Evolutionary conservation across 1,139 yeast species (phyloP), one percentile per base, ranked within the genome.

Genomic region (Yamadazyma spencermartinsiae): DNA sequence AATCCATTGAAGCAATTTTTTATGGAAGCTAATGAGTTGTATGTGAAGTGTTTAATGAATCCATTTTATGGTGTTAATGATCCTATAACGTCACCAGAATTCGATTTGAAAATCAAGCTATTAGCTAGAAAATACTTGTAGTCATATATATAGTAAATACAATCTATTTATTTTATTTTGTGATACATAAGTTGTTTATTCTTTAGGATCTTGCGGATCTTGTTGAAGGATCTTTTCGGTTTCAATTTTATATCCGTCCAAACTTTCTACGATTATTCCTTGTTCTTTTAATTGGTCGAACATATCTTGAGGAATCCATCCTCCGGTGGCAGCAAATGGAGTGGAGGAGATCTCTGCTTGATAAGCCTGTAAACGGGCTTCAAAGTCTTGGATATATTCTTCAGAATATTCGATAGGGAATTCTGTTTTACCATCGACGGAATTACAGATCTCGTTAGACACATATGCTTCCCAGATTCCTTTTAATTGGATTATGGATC

Each of bases 261-360:
- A 49, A 18, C 52, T 59, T 24, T 56, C 61, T 36, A 61, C 68
- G 38, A 90, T 67, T 41, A 84, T 69, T 1, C 92, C 94, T 47
- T 81, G 82, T 15, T 78, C 79, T 33, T 78, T 63, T 49, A 88
- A 72, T 40, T 77, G 76, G 32, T 79, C 83, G 56, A 90, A 89
- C 84, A 88, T 79, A 55, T 88, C 96, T 58, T 87, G 95, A 18
- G 98, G 96, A 42, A 92, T 76, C 96, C 97, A 90, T 4, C 96
- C 96, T 41, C 87, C 86, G 27, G 97, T 86, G 35, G 94, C 94
- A 26, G 87, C 82, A 61, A 89, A 89, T 34, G 97, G 97, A 39
- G 81, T 76, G 6, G 80, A 71, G 27, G 83, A 74, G 36, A 86
- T 65, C 48, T 78, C 80, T 48, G 76, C 65, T 59, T 86, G 92